Evolutionary conservation across 1,139 yeast species (phyloP).

Genomic region (Saccharomyces hybrid): DNA sequence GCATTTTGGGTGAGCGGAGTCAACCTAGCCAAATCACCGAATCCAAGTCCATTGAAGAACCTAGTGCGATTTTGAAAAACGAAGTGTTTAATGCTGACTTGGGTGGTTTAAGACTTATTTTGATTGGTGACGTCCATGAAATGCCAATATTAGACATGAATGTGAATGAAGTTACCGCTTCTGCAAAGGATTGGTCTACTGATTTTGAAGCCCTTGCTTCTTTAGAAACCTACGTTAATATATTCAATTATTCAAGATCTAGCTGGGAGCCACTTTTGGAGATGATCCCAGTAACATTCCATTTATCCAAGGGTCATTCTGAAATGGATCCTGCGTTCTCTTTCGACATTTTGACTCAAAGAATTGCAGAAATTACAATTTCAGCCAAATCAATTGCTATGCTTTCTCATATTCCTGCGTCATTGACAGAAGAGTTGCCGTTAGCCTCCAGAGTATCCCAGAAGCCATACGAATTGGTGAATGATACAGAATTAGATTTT

Average conservation of each 20-base stretch:
- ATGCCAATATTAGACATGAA: conserved; percentile 82
- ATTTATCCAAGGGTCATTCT: conserved; percentile 45
- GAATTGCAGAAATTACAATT: conserved; percentile 70
- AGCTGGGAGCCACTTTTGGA: conserved; percentile 96
- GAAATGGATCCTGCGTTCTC: conserved; percentile 45
- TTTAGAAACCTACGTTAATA: conserved; percentile 63
- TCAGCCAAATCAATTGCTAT: conserved; percentile 78
- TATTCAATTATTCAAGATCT: conserved; percentile 84
- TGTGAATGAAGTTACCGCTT: conserved; percentile 62
- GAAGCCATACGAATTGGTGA: conserved; percentile 71
- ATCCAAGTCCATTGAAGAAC: conserved; percentile 13
- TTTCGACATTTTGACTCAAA: conserved; percentile 53
- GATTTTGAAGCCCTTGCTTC: conserved; percentile 68
- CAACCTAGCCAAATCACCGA: conserved; percentile 36
- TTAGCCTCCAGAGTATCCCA: conserved; percentile 65
- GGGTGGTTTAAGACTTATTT: conserved; percentile 77
- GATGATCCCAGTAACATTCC: conserved; percentile 76
- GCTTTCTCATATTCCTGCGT: conserved; percentile 57
- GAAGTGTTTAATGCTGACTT: conserved; percentile 65
- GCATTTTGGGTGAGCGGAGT: conserved; percentile 34
- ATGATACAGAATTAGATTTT: conserved; percentile 77
- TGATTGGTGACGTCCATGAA: conserved; percentile 91
- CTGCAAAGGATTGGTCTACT: conserved; percentile 84
- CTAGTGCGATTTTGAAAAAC: conserved; percentile 44
- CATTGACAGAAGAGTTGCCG: conserved; percentile 47